Base-by-base conservation (phyloP, 192 early-diverging fungal species). In the Dissophora globulifera region DNA sequence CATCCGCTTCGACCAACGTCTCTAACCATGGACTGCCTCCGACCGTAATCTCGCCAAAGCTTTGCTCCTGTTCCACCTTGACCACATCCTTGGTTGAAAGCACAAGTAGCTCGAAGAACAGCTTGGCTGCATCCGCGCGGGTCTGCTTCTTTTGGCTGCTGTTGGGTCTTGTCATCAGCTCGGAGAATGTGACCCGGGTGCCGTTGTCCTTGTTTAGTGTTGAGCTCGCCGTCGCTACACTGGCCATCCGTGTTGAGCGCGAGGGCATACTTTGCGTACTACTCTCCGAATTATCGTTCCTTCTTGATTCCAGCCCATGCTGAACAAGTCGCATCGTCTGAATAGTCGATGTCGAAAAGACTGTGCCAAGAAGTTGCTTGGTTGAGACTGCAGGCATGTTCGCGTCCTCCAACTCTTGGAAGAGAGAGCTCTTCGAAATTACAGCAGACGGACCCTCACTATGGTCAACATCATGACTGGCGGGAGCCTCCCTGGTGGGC, bases 61-160 rank as follows among this genome's bases (percentile, higher is more conserved):
- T 75, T 50, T 87, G 78, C 9, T 82, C 56, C 76, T 99, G 97
- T 43, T 90, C 66, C 4, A 97, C 90, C 27, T 92, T 81, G 41
- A 99, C 79, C 78, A 96, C 85, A 67, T 93, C 89, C 62, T 90
- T 92, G 1, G 96, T 94, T 58, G 93, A 90, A 38, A 99, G 81
- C 5, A 97, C 92, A 31, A 99, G 80, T 23, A 98, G 62, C 74
- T 99, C 97, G 80, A 95, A 98, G 78, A 99, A 99, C 46, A 95
- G 70, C 50, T 88, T 87, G 29, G 90, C 94, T 15, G 93, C 92
- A 52, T 92, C 92, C 11, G 82, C 63, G 25, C 90, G 85, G 31
- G 83, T 87, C 15, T 78, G 81, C 38, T 83, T 81, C 20, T 56
- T 78, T 56, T 60, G 58, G 20, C 13, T 72, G 43, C 19, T 23